Base-by-base conservation (phyloP, 345 rosid species). In the Turnera subulata region DNA sequence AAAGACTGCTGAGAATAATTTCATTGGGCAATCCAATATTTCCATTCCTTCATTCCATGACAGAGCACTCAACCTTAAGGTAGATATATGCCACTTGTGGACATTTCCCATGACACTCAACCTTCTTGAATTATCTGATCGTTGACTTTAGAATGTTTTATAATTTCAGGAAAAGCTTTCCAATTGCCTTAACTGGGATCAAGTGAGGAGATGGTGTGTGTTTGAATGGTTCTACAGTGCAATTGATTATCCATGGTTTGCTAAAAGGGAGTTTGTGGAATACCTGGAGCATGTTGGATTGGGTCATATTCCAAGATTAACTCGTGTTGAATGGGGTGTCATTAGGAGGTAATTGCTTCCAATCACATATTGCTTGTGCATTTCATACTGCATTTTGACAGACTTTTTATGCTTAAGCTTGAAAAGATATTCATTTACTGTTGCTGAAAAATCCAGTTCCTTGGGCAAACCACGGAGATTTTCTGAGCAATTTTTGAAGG, bases 301-400 rank as follows among this genome's bases (percentile, higher is more conserved):
- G 65, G 96, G 93, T 55, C 95, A 90, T 75, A 80, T 90, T 69
- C 95, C 97, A 40, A 78, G 95, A 66, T 84, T 94, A 74, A 85
- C 97, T 56, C 95, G 86, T 61, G 82, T 94, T 60, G 99, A 90
- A 76, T 94, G 97, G 99, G 92, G 95, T 66, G 99, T 94, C 68
- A 82, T 94, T 74, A 80, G 96, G 79, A 85, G 96, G 99, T 88
- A 64, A 50, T 42, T 44, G 26, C 38, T 55, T 69, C 65, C 55
- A 68, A 46, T 42, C 69, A 29, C 47, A 58, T 67, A 23, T 63
- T 35, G 16, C 1, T 2, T 45, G 22, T 8, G 35, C 24, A 17
- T 29, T 32, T 17, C 11, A 38, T 38, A 40, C 42, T 56, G 25
- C 56, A 16, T 20, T 39, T 25, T 45, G 26, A 38, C 24, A 39